Conservation (phyloP, 192 early-diverging fungal species). For the Podila verticillata region DNA sequence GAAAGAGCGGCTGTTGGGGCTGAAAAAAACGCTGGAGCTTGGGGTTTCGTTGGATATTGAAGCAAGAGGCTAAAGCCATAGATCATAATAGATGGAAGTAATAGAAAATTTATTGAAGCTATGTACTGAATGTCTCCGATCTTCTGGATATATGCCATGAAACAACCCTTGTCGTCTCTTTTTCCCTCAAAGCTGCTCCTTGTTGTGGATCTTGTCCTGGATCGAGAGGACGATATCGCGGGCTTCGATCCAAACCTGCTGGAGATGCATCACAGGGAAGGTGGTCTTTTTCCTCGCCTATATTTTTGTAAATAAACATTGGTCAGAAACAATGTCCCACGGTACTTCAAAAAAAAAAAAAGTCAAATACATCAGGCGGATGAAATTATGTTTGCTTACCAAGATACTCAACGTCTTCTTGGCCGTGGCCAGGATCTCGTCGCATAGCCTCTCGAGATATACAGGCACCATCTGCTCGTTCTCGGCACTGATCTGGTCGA, state of each 20-base stretch:
- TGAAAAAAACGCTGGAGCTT: background rate
- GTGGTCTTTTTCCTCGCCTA: conserved; percentile 31
- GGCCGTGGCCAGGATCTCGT: conserved; percentile 9
- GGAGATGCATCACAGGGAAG: conserved; percentile 32
- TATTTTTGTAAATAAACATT: background rate
- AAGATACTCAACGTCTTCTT: conserved; percentile 22
- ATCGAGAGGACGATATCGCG: conserved; percentile 39
- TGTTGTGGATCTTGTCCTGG: conserved; percentile 33
- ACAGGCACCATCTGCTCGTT: conserved; percentile 51
- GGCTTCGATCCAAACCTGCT: conserved; percentile 48
- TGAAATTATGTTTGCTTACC: conserved; percentile 14
- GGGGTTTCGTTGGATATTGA: background rate
- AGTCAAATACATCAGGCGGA: background rate
- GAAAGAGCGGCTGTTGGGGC: background rate
- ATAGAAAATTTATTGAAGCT: background rate
- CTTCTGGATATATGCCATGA: too few relatives aligned
- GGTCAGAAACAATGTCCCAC: background rate
- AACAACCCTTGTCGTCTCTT: too few relatives aligned
- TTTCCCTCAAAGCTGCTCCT: conserved; percentile 11
- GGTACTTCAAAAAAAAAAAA: background rate
- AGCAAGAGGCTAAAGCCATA: too few relatives aligned
- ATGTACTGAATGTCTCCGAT: too few relatives aligned
- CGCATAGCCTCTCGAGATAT: conserved; percentile 48
- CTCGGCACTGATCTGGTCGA: conserved; percentile 51
- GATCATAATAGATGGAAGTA: too few relatives aligned